Evolutionary conservation across 176 grass and related monocot species (phyloP), one percentile per base, ranked within the genome.

Genomic region (Hsuehochloa calcarea): DNA sequence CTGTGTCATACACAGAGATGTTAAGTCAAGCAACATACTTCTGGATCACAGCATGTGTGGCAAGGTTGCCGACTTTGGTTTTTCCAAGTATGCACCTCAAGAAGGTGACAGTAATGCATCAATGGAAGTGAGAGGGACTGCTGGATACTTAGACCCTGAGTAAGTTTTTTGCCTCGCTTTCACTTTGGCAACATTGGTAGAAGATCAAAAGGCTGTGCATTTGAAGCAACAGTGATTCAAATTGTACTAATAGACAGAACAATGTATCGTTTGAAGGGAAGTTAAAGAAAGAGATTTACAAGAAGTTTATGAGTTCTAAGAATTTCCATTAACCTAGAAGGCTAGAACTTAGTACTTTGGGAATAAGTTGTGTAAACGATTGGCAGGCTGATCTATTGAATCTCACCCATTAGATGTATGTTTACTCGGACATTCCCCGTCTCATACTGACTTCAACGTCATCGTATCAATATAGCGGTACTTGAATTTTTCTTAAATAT

Each of bases 11-110:
- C 92, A 94, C 85, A 87, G 89, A 84, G 92, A 94, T 75, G 74
- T 94, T 26, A 94, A 94, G 79, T 87, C 92, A 50, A 94, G 92
- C 84, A 94, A 94, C 81, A 94, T 94, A 82, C 92, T 94, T 79
- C 68, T 91, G 68, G 92, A 94, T 82, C 84, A 94, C 74, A 89
- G 46, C 77, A 94, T 94, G 92, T 91, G 89, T 66, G 92, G 92
- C 44, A 94, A 94, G 82, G 84, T 94, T 44, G 81, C 89, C 1
- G 84, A 94, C 67, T 91, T 94, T 20, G 89, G 92, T 45, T 94
- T 94, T 82, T 94, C 92, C 41, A 94, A 94, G 84, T 94, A 89
- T 54, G 92, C 92, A 19, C 87, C 92, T 69, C 92, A 91, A 71
- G 92, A 94, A 68, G 92, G 87, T 67, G 92, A 94, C 67, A 91